Percentiles rank a stretch among this genome's conserved stretches.
Conservation (phyloP, 441 rosid genomes). For the Gossypium davidsonii region DNA sequence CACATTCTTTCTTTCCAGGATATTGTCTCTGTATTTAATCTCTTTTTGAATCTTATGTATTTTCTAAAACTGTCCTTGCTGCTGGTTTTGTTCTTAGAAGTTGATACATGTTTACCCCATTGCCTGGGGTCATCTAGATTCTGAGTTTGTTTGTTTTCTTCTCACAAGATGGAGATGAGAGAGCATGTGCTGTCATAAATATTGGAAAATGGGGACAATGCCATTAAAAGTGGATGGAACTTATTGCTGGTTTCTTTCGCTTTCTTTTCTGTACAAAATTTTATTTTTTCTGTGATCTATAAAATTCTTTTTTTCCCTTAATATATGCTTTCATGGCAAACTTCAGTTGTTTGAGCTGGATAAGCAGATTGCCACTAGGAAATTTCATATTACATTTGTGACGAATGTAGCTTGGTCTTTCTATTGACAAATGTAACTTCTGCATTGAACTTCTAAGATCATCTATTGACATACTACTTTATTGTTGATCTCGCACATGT, state of each 20-base stretch:
- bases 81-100: background rate
- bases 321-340: background rate
- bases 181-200: background rate
- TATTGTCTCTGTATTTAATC: background rate
- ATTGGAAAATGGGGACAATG: background rate
- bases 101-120: background rate
- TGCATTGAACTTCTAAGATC: background rate
- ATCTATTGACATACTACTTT: background rate
- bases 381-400: background rate
- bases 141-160: background rate
- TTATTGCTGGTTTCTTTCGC: background rate
- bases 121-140: background rate
- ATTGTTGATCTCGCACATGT: background rate
- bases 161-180: background rate
- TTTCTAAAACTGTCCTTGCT: background rate
- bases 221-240: background rate
- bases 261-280: background rate
- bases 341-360: conserved; percentile 3
- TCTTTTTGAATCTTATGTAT: background rate
- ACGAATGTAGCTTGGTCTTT: background rate
- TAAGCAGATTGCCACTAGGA: background rate
- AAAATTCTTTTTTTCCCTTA: background rate
- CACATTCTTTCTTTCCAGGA: background rate
- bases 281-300: background rate
- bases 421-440: background rate